Evolutionary conservation across 768 basidiomycete species (phyloP).

Genomic region (Mycena maculata): DNA sequence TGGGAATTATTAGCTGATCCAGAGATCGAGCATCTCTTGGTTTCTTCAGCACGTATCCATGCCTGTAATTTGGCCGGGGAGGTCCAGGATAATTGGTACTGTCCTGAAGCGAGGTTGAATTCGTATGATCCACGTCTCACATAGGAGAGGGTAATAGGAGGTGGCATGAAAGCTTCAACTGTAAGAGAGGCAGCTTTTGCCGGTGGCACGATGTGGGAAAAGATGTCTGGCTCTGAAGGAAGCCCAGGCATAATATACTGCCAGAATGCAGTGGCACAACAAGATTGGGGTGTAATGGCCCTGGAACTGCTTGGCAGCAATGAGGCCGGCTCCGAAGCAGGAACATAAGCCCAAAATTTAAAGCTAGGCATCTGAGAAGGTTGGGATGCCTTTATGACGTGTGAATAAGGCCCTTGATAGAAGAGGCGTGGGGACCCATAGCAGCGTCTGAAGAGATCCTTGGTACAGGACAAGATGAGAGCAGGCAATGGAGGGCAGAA

Average conservation of each 20-base stretch:
- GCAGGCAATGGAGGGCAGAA: neutral
- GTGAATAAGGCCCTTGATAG: neutral
- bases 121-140: neutral
- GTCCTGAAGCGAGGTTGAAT: neutral
- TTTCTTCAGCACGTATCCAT: slow-evolving; percentile 3
- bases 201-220: too few relatives aligned
- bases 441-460: neutral
- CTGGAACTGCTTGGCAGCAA: neutral
- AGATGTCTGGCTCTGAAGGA: too few relatives aligned
- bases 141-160: too few relatives aligned
- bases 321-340: neutral
- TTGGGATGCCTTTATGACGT: neutral
- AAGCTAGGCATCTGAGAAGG: neutral
- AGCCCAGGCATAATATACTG: too few relatives aligned
- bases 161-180: too few relatives aligned
- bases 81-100: neutral
- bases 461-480: neutral
- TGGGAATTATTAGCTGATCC: too few relatives aligned
- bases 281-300: neutral
- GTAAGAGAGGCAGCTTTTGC: too few relatives aligned
- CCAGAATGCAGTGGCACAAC: neutral
- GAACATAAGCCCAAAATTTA: neutral
- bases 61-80: neutral
- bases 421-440: neutral
- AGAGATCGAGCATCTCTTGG: too few relatives aligned